Conservation (phyloP, 2,329 filamentous ascomycete species). For the Xylariales sp. region DNA sequence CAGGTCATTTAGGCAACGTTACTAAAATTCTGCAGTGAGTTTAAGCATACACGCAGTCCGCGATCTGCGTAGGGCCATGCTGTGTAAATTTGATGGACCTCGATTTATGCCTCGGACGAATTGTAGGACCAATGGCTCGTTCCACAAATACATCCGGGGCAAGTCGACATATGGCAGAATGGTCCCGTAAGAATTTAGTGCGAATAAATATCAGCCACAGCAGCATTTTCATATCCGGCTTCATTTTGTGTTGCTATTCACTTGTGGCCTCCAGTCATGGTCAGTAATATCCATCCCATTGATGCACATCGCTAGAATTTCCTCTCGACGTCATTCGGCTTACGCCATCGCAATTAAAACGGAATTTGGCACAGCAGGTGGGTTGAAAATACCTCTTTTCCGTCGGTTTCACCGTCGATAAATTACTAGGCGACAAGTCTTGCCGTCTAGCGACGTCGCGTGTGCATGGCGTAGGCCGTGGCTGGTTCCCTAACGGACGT, state of each 20-base stretch:
- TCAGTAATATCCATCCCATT: background rate
- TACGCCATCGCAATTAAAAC: background rate
- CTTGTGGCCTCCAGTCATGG: background rate
- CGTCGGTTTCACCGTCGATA: background rate
- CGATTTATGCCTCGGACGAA: background rate
- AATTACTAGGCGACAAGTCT: background rate
- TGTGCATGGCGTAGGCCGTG: conserved; percentile 2
- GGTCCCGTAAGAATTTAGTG: background rate
- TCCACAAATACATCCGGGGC: background rate
- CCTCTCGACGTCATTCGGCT: background rate
- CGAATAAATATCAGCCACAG: background rate
- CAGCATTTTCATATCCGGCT: background rate
- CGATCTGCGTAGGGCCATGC: background rate
- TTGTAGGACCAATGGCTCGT: background rate
- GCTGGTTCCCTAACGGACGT: conserved; percentile 11
- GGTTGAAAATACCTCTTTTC: background rate
- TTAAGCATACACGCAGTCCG: background rate
- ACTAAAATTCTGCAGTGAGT: background rate
- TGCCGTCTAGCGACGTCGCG: conserved; percentile 5
- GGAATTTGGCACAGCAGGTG: background rate
- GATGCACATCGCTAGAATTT: background rate
- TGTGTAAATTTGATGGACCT: background rate
- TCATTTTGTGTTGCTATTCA: background rate
- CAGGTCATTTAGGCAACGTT: background rate
- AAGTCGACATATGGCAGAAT: background rate